A percentile compares a stretch with the other conserved stretches of the same genome.
Evolutionary conservation across 345 rosid species (phyloP).

Genomic region (Citrus unshiu): DNA sequence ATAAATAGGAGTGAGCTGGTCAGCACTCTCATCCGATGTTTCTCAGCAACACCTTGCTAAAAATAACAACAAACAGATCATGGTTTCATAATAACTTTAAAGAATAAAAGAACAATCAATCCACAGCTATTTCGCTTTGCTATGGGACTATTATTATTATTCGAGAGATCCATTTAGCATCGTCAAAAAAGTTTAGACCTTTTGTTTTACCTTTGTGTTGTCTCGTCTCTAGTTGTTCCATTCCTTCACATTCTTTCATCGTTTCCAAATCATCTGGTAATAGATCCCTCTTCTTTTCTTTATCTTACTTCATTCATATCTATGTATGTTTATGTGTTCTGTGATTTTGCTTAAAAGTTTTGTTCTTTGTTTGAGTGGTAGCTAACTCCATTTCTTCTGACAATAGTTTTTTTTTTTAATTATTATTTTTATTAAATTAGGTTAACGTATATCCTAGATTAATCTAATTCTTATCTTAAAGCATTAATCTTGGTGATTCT

Average conservation of each 20-base stretch:
- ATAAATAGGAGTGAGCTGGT: slow-evolving; percentile 3
- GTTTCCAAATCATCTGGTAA: slow-evolving; percentile 1
- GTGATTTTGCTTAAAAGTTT: neutral
- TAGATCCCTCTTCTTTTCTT: slow-evolving; percentile 1
- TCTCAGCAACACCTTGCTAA: slow-evolving; percentile 14
- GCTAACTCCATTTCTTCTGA: neutral
- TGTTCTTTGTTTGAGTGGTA: neutral
- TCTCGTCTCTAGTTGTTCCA: neutral
- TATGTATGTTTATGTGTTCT: neutral
- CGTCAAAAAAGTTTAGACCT: neutral
- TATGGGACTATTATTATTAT: neutral
- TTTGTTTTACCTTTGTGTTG: neutral
- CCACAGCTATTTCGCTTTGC: neutral
- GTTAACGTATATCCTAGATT: neutral
- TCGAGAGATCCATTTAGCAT: slow-evolving; percentile 4
- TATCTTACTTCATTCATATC: neutral
- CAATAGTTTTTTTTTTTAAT: neutral
- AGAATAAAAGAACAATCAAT: neutral
- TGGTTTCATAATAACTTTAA: neutral
- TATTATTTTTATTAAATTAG: too few species aligned
- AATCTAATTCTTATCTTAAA: neutral
- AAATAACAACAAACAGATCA: slow-evolving; percentile 6
- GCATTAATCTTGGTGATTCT: neutral
- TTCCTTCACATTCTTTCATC: neutral
- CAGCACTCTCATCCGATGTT: slow-evolving; percentile 13